Conservation (phyloP, 257 asterid genomes). For the Coffea canephora region DNA sequence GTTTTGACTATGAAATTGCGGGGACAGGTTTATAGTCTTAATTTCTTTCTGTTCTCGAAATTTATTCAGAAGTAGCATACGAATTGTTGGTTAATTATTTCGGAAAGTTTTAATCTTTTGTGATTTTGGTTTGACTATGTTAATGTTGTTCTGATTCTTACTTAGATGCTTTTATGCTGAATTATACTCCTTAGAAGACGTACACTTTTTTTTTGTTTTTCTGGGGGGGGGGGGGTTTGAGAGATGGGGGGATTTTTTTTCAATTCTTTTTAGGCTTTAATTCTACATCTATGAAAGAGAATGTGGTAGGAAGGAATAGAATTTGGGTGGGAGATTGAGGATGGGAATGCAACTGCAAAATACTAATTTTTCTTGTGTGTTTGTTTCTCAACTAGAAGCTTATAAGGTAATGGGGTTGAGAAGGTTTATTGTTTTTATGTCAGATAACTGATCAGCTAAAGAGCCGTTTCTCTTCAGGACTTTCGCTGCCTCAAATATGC, state of each 20-base stretch:
- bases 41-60: not conserved
- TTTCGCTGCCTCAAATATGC: constrained; percentile 91
- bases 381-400: not conserved
- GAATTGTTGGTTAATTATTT: not conserved
- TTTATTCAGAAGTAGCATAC: not conserved
- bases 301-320: not conserved
- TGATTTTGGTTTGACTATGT: not conserved
- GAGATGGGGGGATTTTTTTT: too few relatives aligned
- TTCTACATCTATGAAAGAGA: not conserved
- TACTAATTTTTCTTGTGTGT: not conserved
- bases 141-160: too few relatives aligned
- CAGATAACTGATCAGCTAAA: constrained; percentile 98
- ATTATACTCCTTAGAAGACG: too few relatives aligned
- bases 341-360: not conserved
- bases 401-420: not conserved
- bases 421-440: constrained; percentile 14
- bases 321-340: not conserved
- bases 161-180: too few relatives aligned
- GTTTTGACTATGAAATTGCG: constrained; percentile 82
- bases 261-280: not conserved
- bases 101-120: not conserved
- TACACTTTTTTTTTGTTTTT: not conserved
- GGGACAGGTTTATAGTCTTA: constrained; percentile 56
- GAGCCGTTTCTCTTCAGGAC: constrained; percentile 92
- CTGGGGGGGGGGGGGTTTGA: not conserved